phyloP scores from a whole-genome alignment of 805 yeast genomes.

The Lachancea meyersii region DNA sequence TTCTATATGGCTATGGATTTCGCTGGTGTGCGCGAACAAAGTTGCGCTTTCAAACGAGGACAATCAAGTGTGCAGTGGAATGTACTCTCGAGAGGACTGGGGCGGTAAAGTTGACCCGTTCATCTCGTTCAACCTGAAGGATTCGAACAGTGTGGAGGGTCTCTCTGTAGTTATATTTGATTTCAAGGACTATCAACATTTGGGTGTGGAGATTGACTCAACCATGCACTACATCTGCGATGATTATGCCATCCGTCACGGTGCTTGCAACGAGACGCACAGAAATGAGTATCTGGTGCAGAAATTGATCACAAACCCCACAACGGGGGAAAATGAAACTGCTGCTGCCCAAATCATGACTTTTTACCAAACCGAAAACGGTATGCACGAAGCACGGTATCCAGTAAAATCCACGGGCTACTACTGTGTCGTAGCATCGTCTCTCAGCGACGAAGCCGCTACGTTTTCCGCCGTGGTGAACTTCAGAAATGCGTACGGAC shows the following conservation, averaged over 20 bases:
- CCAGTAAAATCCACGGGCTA: slow-evolving; percentile 73
- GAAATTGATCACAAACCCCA: slow-evolving; percentile 36
- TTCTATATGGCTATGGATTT: slow-evolving; percentile 7
- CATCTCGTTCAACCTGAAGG: slow-evolving; percentile 43
- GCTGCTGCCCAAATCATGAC: slow-evolving; percentile 50
- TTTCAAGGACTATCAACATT: slow-evolving; percentile 62
- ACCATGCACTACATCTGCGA: slow-evolving; percentile 66
- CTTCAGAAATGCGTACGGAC: slow-evolving; percentile 89
- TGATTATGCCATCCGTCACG: slow-evolving; percentile 49
- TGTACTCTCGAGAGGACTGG: slow-evolving; percentile 84
- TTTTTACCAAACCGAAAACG: slow-evolving; percentile 47
- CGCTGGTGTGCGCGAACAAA: slow-evolving; percentile 31
- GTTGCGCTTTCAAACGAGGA: slow-evolving; percentile 44
- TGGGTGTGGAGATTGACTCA: slow-evolving; percentile 55
- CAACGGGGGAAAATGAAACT: slow-evolving; percentile 49
- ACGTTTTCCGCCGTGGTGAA: slow-evolving; percentile 62
- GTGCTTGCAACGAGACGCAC: slow-evolving; percentile 49
- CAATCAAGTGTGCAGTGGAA: slow-evolving; percentile 79
- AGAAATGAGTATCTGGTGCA: slow-evolving; percentile 58
- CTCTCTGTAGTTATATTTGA: slow-evolving; percentile 76
- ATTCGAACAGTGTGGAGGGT: slow-evolving; percentile 31
- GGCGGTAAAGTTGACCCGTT: slow-evolving; percentile 68
- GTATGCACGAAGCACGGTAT: slow-evolving; percentile 58
- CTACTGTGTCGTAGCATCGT: slow-evolving; percentile 78
- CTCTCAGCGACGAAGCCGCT: slow-evolving; percentile 34